Evolutionary conservation across 352 stramenopile species (phyloP), one percentile per base, ranked within the genome.

Genomic region (Blastocystis sp.): DNA sequence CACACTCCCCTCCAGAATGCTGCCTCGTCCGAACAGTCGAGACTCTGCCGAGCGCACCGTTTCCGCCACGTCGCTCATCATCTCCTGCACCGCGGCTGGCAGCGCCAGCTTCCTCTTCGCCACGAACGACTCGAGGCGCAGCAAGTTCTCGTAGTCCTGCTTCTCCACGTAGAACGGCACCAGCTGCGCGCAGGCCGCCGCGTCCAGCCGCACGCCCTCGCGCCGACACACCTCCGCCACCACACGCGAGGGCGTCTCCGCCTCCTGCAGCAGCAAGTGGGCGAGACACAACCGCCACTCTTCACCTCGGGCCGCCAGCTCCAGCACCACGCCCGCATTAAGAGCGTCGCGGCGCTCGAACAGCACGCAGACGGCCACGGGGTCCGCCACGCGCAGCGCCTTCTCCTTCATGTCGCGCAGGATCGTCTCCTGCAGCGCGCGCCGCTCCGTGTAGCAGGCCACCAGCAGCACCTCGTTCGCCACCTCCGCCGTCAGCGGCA

Each of bases 391-490:
- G 4, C 28, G 11, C 45, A 81, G 28, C 7, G 17, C 4, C 10
- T 14, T 19, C 14, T 45, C 24, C 34, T 65, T 38, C 71, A 81
- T 65, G 21, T 81, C 52, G 9, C 28, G 14, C 54, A 81, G 2
- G 40, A 81, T 40, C 28, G n/a, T 21, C 14, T 81, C 61, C 42
- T 52, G 9, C 11, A 81, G 48, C 42, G n/a, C 38, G 6, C 24
- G 11, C 65, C 21, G 10, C 34, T 81, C 42, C 19, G 42, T 64
- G 40, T 65, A 81, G 28, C 54, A 68, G 1, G 71, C 42, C n/a
- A 65, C 24, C n/a, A 81, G 24, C 21, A 81, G 43, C 38, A 81
- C 7, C 34, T 65, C 60, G 34, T 81, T 81, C 71, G 61, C n/a
- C 7, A 52, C 43, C 17, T 61, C 28, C 21, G 17, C 24, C 40